Conservation (phyloP, 2,329 filamentous ascomycete genomes). For the Fusarium coicis region DNA sequence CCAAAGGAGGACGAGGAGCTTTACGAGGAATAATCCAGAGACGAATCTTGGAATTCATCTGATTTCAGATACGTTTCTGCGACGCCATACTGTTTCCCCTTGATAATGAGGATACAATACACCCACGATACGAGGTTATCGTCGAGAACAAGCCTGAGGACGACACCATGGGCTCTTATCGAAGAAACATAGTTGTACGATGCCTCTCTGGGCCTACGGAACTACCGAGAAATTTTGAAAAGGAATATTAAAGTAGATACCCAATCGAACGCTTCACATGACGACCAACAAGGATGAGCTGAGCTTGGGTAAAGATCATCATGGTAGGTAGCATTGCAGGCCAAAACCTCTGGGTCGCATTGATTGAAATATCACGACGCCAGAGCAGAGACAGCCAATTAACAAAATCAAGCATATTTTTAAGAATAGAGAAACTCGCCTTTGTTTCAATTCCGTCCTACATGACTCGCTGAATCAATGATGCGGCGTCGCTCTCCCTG, state of each 20-base stretch:
- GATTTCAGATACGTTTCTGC: too few species aligned
- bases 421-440: background rate
- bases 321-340: background rate
- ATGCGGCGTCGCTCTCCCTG: background rate
- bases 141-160: too few species aligned
- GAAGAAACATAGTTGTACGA: background rate
- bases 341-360: too few species aligned
- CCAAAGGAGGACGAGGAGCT: slow-evolving; percentile 56
- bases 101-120: background rate
- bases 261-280: slow-evolving; percentile 3
- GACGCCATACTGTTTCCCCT: background rate
- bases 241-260: slow-evolving; percentile 6
- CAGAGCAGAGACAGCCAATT: too few species aligned
- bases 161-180: background rate
- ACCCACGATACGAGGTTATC: background rate
- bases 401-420: background rate
- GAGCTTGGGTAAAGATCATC: slow-evolving; percentile 4
- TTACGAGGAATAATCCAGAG: slow-evolving; percentile 37
- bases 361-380: background rate
- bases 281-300: background rate
- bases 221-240: too few species aligned
- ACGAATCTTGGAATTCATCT: too few species aligned
- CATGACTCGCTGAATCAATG: background rate
- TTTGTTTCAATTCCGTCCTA: background rate
- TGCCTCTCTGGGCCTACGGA: background rate